Conservation (phyloP, 1,139 yeast genomes). For the Candida sanyaensis region DNA sequence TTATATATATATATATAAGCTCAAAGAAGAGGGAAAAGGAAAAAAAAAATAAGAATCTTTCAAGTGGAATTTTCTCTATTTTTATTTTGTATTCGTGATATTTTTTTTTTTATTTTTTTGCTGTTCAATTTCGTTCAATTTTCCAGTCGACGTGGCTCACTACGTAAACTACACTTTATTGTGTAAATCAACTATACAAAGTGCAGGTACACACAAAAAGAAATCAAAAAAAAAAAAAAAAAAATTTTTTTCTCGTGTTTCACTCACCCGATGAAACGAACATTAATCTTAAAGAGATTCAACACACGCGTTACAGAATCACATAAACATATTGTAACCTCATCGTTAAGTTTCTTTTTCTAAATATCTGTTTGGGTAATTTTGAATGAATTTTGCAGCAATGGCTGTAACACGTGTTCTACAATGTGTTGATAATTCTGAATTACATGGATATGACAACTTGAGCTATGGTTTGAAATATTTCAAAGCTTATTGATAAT, state of each 20-base stretch:
- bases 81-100: neutral
- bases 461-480: no score
- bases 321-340: neutral
- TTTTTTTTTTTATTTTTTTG: neutral
- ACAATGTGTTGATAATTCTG: no score
- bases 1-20: neutral
- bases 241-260: neutral
- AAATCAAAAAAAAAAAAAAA: neutral
- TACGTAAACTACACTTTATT: neutral
- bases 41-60: neutral
- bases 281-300: neutral
- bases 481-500: no score
- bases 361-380: no score
- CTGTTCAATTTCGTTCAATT: neutral
- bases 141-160: neutral
- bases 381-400: no score
- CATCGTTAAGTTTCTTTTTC: no score
- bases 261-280: slow-evolving; percentile 1
- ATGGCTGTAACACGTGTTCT: no score
- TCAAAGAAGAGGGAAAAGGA: slow-evolving; percentile 9
- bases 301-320: neutral
- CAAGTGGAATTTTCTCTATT: neutral
- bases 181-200: neutral
- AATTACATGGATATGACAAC: no score
- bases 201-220: neutral